Conservation (phyloP, 75 land plant genomes). For the Sequoia sempervirens region DNA sequence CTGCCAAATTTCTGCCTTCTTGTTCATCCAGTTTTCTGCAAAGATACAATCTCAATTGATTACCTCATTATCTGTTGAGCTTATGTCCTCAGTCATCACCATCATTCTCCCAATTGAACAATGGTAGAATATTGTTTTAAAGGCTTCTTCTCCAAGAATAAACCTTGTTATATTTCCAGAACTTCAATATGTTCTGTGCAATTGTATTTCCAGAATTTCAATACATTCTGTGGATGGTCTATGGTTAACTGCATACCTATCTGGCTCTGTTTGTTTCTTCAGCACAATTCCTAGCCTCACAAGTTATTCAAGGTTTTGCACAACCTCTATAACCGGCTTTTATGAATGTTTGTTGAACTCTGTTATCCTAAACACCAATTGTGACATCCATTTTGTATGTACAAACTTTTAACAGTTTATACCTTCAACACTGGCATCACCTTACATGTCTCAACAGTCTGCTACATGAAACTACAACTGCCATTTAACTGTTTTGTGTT, state of each 20-base stretch:
- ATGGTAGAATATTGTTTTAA: background rate
- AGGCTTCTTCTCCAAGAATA: background rate
- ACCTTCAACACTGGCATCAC: background rate
- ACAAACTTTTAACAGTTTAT: background rate
- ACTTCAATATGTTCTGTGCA: background rate
- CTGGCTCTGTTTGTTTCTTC: background rate
- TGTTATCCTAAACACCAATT: background rate
- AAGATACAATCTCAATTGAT: background rate
- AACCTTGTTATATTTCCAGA: background rate
- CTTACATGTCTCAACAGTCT: background rate
- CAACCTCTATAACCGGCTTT: background rate
- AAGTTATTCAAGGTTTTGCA: background rate
- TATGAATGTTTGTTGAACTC: background rate
- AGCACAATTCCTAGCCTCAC: background rate
- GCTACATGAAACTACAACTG: too few relatives aligned
- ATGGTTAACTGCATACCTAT: background rate
- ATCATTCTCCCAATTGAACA: background rate
- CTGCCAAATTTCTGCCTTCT: background rate
- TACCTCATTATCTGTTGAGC: background rate
- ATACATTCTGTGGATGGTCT: background rate
- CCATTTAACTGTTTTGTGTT: too few relatives aligned
- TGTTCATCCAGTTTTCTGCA: background rate
- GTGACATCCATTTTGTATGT: background rate
- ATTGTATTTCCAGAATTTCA: background rate
- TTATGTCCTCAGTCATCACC: background rate